Percentiles rank a stretch among this genome's conserved stretches.
These are phyloP conservation scores for Suhomyces faveliae DNA, from an alignment of 805 yeast genomes.

Conservation along the genomic window DNA sequence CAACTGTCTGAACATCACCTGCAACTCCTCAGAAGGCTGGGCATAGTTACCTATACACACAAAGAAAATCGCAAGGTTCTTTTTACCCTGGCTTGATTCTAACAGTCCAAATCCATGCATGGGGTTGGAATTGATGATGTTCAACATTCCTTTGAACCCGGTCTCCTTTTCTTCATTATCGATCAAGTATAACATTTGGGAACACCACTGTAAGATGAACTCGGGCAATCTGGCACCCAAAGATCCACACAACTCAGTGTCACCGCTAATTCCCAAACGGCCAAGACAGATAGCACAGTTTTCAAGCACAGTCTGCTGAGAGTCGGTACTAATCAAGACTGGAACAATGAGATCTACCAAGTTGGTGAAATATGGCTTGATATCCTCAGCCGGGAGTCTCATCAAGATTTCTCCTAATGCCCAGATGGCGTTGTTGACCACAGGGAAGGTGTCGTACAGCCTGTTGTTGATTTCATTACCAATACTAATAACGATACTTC, in stretches of 20 bases:
- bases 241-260: slow-evolving; percentile 45
- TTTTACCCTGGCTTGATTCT: slow-evolving; percentile 43
- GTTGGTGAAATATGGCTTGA: slow-evolving; percentile 53
- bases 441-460: slow-evolving; percentile 52
- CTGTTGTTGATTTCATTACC: slow-evolving; percentile 64
- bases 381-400: slow-evolving; percentile 45
- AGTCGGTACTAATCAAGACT: slow-evolving; percentile 52
- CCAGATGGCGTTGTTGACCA: slow-evolving; percentile 91
- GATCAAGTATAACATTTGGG: slow-evolving; percentile 60
- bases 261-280: slow-evolving; percentile 66
- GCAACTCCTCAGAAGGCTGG: slow-evolving; percentile 49
- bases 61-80: slow-evolving; percentile 52
- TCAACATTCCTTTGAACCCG: slow-evolving; percentile 81
- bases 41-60: slow-evolving; percentile 58
- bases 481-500: slow-evolving; percentile 60
- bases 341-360: slow-evolving; percentile 58
- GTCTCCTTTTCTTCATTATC: slow-evolving; percentile 88
- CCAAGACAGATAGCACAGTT: slow-evolving; percentile 91
- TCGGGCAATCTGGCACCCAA: slow-evolving; percentile 55
- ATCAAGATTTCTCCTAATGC: slow-evolving; percentile 83
- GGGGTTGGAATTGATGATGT: slow-evolving; percentile 64
- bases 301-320: slow-evolving; percentile 68
- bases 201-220: slow-evolving; percentile 68
- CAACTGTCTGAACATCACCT: slow-evolving; percentile 43
- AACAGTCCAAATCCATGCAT: slow-evolving; percentile 51